Percentiles rank a stretch among this genome's conserved stretches.
phyloP scores from a whole-genome alignment of 768 basidiomycete species.

The Suillus occidentalis region DNA sequence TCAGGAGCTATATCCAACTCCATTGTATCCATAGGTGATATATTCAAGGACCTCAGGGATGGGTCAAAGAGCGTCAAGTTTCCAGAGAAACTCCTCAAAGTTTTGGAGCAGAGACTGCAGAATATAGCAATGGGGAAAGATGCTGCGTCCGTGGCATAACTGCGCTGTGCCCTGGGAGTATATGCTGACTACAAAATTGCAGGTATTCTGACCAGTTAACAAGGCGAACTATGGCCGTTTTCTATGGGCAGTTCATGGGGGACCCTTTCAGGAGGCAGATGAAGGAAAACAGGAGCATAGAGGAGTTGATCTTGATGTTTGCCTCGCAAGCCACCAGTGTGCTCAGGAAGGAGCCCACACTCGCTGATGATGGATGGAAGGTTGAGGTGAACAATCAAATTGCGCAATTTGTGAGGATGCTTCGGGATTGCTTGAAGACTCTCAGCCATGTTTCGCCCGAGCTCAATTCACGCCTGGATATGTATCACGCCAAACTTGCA shows the following conservation, averaged over 20 bases:
- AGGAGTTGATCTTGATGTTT: constrained; percentile 95
- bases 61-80: constrained; percentile 87
- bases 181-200: constrained; percentile 7
- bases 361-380: constrained; percentile 90
- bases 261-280: constrained; percentile 85
- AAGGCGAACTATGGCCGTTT: constrained; percentile 86
- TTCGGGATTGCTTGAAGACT: constrained; percentile 74
- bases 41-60: constrained; percentile 77
- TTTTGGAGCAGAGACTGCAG: constrained; percentile 86
- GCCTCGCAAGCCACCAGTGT: constrained; percentile 87
- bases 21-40: constrained; percentile 65
- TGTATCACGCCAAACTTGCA: constrained; percentile 79
- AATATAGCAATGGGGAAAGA: constrained; percentile 94
- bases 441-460: constrained; percentile 83
- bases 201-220: constrained; percentile 91
- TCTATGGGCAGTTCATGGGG: constrained; percentile 87
- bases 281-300: constrained; percentile 96
- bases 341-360: constrained; percentile 85
- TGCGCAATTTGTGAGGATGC: constrained; percentile 80
- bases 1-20: constrained; percentile 59
- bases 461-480: constrained; percentile 75
- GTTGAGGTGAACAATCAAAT: constrained; percentile 91
- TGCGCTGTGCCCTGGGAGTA: constrained; percentile 8
- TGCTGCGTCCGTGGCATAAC: constrained; percentile 60
- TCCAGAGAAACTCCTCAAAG: constrained; percentile 91